Base-by-base conservation (phyloP, 2,329 filamentous ascomycete genomes). In the Neofusicoccum kwambonambiense region DNA sequence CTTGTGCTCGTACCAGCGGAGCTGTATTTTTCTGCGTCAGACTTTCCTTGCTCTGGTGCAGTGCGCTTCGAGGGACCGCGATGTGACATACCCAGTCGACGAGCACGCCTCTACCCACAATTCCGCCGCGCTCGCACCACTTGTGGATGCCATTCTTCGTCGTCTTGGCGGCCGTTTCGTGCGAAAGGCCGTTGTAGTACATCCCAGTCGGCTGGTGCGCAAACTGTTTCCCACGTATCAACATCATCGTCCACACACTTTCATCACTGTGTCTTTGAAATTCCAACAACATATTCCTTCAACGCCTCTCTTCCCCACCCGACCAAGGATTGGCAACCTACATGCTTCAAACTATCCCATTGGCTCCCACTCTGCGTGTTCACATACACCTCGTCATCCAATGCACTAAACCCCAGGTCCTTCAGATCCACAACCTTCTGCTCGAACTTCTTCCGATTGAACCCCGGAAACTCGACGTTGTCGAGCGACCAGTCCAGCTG, bases 101-200 rank as follows among this genome's bases (percentile, higher is more conserved):
- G 6, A 56, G 15, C n/a, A 56, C 52, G 4, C 52, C 52, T 9
- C 52, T 63, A 6, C 75, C 74, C 0, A 76, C 74, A 50, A 77
- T 77, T 0, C 75, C 74, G 2, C 74, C 74, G 19, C 72, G 69
- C 64, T 76, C 73, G 45, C 74, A 76, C 74, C 73, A 76, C 4
- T 75, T 76, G 49, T 77, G 73, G 6, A 73, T 75, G 0, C 74
- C 75, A 42, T 76, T 76, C 2, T 67, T 72, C 15, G 70, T 70
- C 0, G 67, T 67, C 1, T 67, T 67, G 1, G 35, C 54, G 0
- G 72, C 69, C 17, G 75, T 66, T 3, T 71, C 71, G 49, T 76
- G 74, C 1, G 73, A 72, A 1, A 76, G 65, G 0, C 73, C 73
- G 44, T 75, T 73, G 60, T 75, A 74, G 65, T 56, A 56, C 52